Percentiles rank a stretch among this genome's conserved stretches.
Conservation (phyloP, 306 rosid species). For the Cyamopsis tetragonoloba region DNA sequence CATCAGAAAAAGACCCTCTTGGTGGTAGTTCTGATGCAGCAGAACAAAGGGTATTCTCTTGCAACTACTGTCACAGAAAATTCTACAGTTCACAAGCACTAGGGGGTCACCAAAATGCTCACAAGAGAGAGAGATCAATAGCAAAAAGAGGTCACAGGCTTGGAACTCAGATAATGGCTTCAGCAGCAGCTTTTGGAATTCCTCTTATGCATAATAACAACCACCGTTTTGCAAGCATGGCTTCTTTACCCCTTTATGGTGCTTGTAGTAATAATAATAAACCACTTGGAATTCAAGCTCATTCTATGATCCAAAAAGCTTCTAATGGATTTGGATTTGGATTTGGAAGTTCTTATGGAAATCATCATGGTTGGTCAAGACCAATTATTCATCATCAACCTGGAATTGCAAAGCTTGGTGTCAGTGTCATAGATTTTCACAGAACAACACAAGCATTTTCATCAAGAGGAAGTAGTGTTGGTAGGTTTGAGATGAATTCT, state of each 20-base stretch:
- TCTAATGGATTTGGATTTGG: constrained; percentile 28
- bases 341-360: constrained; percentile 35
- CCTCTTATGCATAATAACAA: constrained; percentile 41
- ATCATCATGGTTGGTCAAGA: constrained; percentile 41
- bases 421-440: constrained; percentile 37
- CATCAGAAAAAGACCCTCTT: constrained; percentile 10
- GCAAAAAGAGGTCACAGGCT: constrained; percentile 69
- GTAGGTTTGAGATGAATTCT: constrained; percentile 48
- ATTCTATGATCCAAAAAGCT: constrained; percentile 61
- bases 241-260: constrained; percentile 68
- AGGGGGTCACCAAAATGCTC: constrained; percentile 97
- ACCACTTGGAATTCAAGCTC: constrained; percentile 63
- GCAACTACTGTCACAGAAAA: constrained; percentile 85
- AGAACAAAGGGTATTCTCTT: constrained; percentile 68
- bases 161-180: constrained; percentile 43
- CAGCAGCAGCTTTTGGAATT: constrained; percentile 47
- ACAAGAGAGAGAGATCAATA: constrained; percentile 75
- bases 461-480: constrained; percentile 35
- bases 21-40: constrained; percentile 27
- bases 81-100: constrained; percentile 91
- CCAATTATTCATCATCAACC: constrained; percentile 50
- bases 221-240: constrained; percentile 42
- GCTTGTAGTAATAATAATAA: constrained; percentile 15
- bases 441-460: constrained; percentile 15
- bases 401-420: constrained; percentile 39